A percentile compares a stretch with the other conserved stretches of the same genome.
Evolutionary conservation across 768 basidiomycete species (phyloP).

Genomic region (Aureoboletus auriporus): DNA sequence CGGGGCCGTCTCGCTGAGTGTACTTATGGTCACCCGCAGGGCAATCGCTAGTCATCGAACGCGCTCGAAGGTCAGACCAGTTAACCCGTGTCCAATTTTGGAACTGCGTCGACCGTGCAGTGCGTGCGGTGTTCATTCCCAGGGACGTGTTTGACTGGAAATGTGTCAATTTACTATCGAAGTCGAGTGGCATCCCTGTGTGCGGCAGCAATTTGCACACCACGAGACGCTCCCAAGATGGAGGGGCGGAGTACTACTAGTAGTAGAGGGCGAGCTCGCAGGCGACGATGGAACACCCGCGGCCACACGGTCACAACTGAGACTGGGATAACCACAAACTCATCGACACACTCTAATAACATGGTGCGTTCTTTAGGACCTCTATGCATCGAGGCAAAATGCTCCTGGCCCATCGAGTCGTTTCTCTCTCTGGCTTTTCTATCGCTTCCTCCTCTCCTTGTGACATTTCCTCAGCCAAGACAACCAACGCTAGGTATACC

Average conservation of each 20-base stretch:
- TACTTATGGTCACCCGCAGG: too few species aligned
- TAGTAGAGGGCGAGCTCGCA: constrained; percentile 27
- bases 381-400: constrained; percentile 38
- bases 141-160: too few species aligned
- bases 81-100: too few species aligned
- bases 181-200: too few species aligned
- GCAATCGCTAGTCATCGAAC: too few species aligned
- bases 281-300: constrained; percentile 27
- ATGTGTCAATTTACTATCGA: too few species aligned
- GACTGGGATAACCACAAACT: not conserved
- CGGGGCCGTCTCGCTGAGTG: too few species aligned
- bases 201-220: too few species aligned
- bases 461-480: constrained; percentile 42
- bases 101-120: too few species aligned
- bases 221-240: too few species aligned
- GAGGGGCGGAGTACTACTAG: not conserved
- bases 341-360: constrained; percentile 19
- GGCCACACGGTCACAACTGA: constrained; percentile 10
- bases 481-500: constrained; percentile 53
- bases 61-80: too few species aligned
- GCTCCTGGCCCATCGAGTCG: constrained; percentile 37
- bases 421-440: constrained; percentile 20
- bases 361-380: constrained; percentile 40
- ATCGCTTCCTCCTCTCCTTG: constrained; percentile 15
- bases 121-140: too few species aligned